A percentile compares a stretch with the other conserved stretches of the same genome.
phyloP scores from a whole-genome alignment of 306 rosid genomes.

The Sphenostylis stenocarpa region DNA sequence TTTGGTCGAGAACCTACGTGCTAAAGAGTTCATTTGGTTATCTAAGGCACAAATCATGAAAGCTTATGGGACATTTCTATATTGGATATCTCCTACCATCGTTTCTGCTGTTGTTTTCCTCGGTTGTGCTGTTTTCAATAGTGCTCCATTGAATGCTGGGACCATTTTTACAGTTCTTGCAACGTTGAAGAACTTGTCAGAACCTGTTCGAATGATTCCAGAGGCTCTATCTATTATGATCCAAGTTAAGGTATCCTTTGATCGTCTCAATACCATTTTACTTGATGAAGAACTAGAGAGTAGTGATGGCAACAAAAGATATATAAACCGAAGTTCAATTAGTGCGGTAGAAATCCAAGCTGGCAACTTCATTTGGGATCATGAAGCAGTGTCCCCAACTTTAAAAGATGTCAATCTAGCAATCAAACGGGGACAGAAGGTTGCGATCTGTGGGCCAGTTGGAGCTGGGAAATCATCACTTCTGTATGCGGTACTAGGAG shows the following conservation, averaged over 20 bases:
- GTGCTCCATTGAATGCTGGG: conserved; percentile 76
- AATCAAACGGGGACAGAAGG: conserved; percentile 55
- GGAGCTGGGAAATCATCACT: conserved; percentile 89
- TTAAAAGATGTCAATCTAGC: conserved; percentile 50
- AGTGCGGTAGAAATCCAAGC: conserved; percentile 45
- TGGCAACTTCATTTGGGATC: conserved; percentile 72
- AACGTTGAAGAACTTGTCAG: conserved; percentile 57
- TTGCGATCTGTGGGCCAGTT: conserved; percentile 77
- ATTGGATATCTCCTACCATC: conserved; percentile 76
- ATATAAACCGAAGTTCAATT: conserved; percentile 9
- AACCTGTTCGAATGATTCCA: conserved; percentile 73
- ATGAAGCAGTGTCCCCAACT: conserved; percentile 48
- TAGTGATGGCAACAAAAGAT: conserved; percentile 26
- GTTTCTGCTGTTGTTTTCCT: conserved; percentile 60
- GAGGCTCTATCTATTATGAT: conserved; percentile 67
- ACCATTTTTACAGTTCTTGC: conserved; percentile 79
- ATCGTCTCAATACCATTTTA: conserved; percentile 58
- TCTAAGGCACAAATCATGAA: conserved; percentile 45
- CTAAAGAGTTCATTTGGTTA: conserved; percentile 66
- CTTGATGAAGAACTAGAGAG: conserved; percentile 61
- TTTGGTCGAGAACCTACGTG: conserved; percentile 46
- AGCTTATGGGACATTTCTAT: conserved; percentile 46
- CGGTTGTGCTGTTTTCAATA: conserved; percentile 48
- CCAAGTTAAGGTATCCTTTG: conserved; percentile 76
- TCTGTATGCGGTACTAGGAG: conserved; percentile 67